Conservation (phyloP, 1,139 yeast genomes). For the Debaryomyces nepalensis region DNA sequence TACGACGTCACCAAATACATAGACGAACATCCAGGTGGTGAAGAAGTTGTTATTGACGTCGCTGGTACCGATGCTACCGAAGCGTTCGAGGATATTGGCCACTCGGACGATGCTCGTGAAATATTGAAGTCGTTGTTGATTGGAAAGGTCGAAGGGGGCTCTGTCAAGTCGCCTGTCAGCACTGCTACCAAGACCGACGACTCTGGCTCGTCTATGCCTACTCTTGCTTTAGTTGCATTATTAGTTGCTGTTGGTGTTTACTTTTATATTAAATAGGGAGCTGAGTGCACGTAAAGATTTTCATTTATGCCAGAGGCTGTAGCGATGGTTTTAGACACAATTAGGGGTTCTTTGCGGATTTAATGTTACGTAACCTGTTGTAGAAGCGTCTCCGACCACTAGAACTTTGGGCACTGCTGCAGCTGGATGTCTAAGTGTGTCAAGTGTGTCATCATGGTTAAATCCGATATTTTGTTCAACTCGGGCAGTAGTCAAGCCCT, state of each 20-base stretch:
- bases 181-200: constrained; percentile 28
- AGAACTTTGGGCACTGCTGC: too few relatives aligned
- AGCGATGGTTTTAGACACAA: background rate
- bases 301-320: background rate
- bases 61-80: constrained; percentile 95
- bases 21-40: constrained; percentile 98
- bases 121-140: constrained; percentile 67
- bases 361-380: too few relatives aligned
- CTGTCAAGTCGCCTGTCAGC: constrained; percentile 32
- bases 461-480: too few relatives aligned
- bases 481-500: too few relatives aligned
- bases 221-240: constrained; percentile 54
- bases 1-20: constrained; percentile 82
- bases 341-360: too few relatives aligned
- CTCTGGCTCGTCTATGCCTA: constrained; percentile 35
- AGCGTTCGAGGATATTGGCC: constrained; percentile 96
- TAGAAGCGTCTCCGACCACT: too few relatives aligned
- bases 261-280: constrained; percentile 30
- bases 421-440: too few relatives aligned
- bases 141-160: constrained; percentile 62
- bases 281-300: background rate
- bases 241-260: constrained; percentile 62
- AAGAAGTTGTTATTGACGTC: constrained; percentile 87
- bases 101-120: constrained; percentile 93
- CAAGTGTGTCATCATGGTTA: too few relatives aligned